These are phyloP conservation scores for Xylaria sp. DNA, from an alignment of 2,329 filamentous ascomycete genomes.

Conservation along the genomic window DNA sequence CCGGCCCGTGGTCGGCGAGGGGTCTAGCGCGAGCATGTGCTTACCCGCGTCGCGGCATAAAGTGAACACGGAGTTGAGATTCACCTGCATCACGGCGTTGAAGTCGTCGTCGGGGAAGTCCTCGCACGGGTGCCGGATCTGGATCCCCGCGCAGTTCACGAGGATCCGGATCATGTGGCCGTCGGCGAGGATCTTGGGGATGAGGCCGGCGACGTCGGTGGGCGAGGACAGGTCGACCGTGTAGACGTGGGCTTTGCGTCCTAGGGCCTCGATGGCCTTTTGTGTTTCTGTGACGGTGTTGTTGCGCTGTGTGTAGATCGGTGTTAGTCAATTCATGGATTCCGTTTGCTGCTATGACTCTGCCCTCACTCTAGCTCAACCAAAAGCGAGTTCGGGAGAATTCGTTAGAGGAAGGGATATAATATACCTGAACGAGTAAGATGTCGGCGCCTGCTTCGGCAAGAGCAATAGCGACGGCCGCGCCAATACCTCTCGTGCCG, in stretches of 20 bases:
- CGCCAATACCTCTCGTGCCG: slow-evolving; percentile 63
- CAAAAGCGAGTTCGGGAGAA: background rate
- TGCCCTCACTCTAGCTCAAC: background rate
- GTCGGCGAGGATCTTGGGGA: slow-evolving; percentile 65
- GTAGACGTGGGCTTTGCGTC: slow-evolving; percentile 71
- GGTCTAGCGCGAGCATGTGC: slow-evolving; percentile 71
- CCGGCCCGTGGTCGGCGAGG: slow-evolving; percentile 56
- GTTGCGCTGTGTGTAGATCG: slow-evolving; percentile 46
- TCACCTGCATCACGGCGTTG: slow-evolving; percentile 83
- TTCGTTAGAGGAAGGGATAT: background rate
- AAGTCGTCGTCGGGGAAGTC: slow-evolving; percentile 79
- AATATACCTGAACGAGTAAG: slow-evolving; percentile 58
- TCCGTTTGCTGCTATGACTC: background rate
- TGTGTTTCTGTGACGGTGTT: slow-evolving; percentile 57
- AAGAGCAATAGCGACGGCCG: slow-evolving; percentile 61
- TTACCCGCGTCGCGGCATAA: slow-evolving; percentile 78
- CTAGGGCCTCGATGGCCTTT: slow-evolving; percentile 65
- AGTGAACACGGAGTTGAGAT: slow-evolving; percentile 81
- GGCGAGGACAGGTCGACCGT: slow-evolving; percentile 69
- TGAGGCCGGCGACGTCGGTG: slow-evolving; percentile 64
- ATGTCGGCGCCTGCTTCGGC: slow-evolving; percentile 65
- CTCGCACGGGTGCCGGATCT: slow-evolving; percentile 76
- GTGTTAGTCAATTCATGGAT: slow-evolving; percentile 1
- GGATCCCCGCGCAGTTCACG: slow-evolving; percentile 87
- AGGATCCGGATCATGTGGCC: slow-evolving; percentile 75